Evolutionary conservation across 176 grass and related monocot species (phyloP).

Genomic region (Hordeum marinum): DNA sequence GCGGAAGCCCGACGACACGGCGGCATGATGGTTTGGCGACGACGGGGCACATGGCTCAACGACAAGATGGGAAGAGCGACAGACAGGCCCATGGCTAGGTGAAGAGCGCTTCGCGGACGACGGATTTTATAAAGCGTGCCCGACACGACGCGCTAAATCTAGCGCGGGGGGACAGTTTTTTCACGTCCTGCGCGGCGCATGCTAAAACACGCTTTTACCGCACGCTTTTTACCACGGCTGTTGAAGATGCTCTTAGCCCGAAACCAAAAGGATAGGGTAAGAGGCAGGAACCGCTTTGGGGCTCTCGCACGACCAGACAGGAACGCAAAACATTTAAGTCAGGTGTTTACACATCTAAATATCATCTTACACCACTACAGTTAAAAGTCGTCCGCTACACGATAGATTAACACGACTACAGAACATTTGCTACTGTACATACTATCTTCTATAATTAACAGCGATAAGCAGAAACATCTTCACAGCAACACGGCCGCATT

Average conservation of each 20-base stretch:
- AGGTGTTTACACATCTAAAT: slow-evolving; percentile 18
- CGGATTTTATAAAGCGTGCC: too few relatives aligned
- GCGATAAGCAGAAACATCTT: slow-evolving; percentile 11
- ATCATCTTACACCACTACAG: slow-evolving; percentile 23
- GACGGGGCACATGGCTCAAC: too few relatives aligned
- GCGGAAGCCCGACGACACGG: too few relatives aligned
- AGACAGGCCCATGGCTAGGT: too few relatives aligned
- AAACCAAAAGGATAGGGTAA: background rate
- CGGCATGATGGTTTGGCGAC: too few relatives aligned
- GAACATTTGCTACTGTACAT: slow-evolving; percentile 38
- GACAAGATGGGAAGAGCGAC: too few relatives aligned
- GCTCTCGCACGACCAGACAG: slow-evolving; percentile 12
- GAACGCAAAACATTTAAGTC: background rate
- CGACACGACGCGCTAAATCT: too few relatives aligned
- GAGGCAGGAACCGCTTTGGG: slow-evolving; percentile 10
- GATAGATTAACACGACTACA: slow-evolving; percentile 23
- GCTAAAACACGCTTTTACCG: too few relatives aligned
- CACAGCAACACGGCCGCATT: background rate
- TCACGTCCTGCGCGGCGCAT: too few relatives aligned
- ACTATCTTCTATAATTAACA: slow-evolving; percentile 43
- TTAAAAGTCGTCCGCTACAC: slow-evolving; percentile 26
- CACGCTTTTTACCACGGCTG: too few relatives aligned
- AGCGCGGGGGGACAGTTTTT: too few relatives aligned
- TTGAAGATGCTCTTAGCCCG: background rate
- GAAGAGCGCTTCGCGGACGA: too few relatives aligned